Evolutionary conservation across 163 green algal genomes (phyloP).

Genomic region (Trebouxiophyceae sp.): DNA sequence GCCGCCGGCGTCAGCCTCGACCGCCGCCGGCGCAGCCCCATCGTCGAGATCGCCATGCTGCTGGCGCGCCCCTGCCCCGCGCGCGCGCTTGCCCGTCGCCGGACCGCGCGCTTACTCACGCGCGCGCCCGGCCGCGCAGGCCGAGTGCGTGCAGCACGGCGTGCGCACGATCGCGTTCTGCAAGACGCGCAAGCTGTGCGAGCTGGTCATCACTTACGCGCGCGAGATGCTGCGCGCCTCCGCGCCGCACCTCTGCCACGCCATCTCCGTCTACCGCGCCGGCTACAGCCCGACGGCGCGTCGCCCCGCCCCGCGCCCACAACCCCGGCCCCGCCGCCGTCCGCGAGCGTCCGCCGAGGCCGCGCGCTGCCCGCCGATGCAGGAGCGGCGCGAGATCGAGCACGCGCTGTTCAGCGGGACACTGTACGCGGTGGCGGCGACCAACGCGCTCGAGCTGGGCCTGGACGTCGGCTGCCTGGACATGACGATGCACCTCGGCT

Average conservation of each 20-base stretch:
- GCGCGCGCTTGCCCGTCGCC: neutral
- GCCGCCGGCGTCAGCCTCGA: slow-evolving; percentile 32
- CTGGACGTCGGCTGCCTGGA: slow-evolving; percentile 84
- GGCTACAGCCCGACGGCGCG: slow-evolving; percentile 37
- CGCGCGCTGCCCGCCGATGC: neutral
- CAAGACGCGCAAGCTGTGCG: slow-evolving; percentile 88
- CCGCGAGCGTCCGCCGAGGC: neutral
- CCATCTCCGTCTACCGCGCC: slow-evolving; percentile 57
- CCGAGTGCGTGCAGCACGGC: slow-evolving; percentile 71
- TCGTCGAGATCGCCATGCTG: slow-evolving; percentile 84
- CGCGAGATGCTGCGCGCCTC: slow-evolving; percentile 59
- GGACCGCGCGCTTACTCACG: neutral
- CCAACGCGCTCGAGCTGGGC: slow-evolving; percentile 93
- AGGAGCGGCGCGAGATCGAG: slow-evolving; percentile 80
- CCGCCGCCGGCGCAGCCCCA: slow-evolving; percentile 59
- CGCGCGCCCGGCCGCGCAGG: slow-evolving; percentile 9
- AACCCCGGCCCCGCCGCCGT: neutral
- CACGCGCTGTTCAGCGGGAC: slow-evolving; percentile 63
- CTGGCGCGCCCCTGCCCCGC: slow-evolving; percentile 27
- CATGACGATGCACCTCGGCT: slow-evolving; percentile 82
- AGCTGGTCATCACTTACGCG: slow-evolving; percentile 88
- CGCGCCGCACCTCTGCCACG: slow-evolving; percentile 37
- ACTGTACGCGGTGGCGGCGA: slow-evolving; percentile 79
- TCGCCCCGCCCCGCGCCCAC: neutral
- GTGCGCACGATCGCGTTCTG: slow-evolving; percentile 96